These are phyloP conservation scores for Candida railenensis DNA, from an alignment of 805 yeast species.

Conservation along the genomic window DNA sequence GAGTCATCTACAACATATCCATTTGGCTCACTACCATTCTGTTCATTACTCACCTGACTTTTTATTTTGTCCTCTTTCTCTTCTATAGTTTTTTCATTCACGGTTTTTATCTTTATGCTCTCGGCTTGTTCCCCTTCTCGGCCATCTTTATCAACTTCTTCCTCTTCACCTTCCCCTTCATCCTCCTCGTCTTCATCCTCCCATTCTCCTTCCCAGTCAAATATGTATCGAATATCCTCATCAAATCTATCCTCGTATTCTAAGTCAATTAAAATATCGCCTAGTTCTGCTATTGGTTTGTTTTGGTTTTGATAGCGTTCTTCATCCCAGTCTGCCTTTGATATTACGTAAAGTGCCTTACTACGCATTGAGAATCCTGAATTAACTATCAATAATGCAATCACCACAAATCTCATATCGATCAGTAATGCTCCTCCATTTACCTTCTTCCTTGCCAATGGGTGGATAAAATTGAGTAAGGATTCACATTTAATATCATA, in stretches of 20 bases:
- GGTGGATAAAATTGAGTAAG: slow-evolving; percentile 59
- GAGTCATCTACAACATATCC: too few species aligned
- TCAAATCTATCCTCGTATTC: slow-evolving; percentile 66
- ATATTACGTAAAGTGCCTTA: not conserved
- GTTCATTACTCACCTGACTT: too few species aligned
- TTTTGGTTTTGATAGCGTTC: slow-evolving; percentile 18
- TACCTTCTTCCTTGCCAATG: slow-evolving; percentile 56
- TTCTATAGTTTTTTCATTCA: not conserved
- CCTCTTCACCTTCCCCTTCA: slow-evolving; percentile 15
- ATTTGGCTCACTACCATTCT: too few species aligned
- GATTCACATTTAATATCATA: slow-evolving; percentile 64
- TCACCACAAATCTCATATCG: slow-evolving; percentile 58
- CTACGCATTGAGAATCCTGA: slow-evolving; percentile 18
- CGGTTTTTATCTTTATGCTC: not conserved
- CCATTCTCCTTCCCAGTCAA: slow-evolving; percentile 52
- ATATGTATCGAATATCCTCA: slow-evolving; percentile 63
- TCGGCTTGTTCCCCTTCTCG: not conserved
- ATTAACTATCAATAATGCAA: slow-evolving; percentile 43
- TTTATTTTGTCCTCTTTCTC: too few species aligned
- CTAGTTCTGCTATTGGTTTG: slow-evolving; percentile 39
- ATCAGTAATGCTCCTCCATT: slow-evolving; percentile 60
- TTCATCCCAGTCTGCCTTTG: slow-evolving; percentile 11
- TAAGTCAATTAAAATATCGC: slow-evolving; percentile 52
- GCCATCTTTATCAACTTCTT: slow-evolving; percentile 14
- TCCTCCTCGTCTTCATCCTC: slow-evolving; percentile 19